Evolutionary conservation across 2,329 filamentous ascomycete genomes (phyloP).

Genomic region (Trichoderma simmonsii): DNA sequence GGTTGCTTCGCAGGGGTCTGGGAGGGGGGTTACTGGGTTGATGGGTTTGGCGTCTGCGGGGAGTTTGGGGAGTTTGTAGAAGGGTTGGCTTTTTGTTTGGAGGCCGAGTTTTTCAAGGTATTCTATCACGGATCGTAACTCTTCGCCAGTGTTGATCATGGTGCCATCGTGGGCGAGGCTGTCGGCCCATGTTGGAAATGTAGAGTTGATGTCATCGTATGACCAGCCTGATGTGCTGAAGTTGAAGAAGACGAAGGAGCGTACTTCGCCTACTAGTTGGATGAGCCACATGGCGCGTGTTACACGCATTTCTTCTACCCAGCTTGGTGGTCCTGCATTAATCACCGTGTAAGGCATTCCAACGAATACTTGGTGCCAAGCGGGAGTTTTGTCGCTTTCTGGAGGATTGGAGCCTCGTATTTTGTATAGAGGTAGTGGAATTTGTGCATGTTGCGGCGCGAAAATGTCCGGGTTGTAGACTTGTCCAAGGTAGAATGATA

Average conservation of each 20-base stretch:
- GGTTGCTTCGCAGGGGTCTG: neutral
- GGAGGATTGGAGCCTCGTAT: neutral
- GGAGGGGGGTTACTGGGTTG: neutral
- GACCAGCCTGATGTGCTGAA: conserved; percentile 8
- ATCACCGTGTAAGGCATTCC: neutral
- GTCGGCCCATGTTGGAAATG: neutral
- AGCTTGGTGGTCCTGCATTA: conserved; percentile 21
- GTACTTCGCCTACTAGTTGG: conserved; percentile 21
- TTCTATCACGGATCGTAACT: neutral
- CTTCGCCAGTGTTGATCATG: neutral
- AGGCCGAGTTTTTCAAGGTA: neutral
- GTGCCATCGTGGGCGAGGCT: neutral
- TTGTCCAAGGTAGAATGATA: conserved; percentile 21
- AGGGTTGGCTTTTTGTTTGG: neutral
- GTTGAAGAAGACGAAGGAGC: neutral
- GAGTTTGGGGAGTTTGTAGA: neutral
- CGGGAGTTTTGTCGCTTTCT: neutral
- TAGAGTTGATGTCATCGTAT: conserved; percentile 15
- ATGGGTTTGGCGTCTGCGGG: neutral
- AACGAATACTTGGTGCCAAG: neutral
- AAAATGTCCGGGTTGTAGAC: conserved; percentile 15
- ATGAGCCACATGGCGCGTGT: conserved; percentile 23
- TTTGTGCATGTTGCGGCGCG: conserved; percentile 10
- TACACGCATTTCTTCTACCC: conserved; percentile 27
- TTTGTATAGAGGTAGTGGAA: neutral